Conservation (phyloP, 2,329 filamentous ascomycete genomes). For the Sporothrix dimorphospora region DNA sequence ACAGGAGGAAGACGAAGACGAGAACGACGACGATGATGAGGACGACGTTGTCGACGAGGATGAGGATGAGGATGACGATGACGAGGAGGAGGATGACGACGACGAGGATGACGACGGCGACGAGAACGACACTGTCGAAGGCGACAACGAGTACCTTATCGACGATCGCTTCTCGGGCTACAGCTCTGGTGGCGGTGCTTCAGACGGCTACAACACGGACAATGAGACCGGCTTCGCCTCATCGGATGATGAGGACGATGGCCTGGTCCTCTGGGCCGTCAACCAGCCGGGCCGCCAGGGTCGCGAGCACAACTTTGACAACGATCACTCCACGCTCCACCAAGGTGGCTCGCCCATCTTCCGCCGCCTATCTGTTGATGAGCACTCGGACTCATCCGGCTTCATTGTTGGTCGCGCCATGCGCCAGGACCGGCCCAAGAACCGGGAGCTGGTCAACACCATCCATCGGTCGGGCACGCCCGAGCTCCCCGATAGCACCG, state of each 20-base stretch:
- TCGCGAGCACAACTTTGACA: constrained; percentile 29
- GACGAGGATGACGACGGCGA: constrained; percentile 51
- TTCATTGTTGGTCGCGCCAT: constrained; percentile 53
- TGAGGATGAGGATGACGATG: constrained; percentile 56
- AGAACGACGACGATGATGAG: constrained; percentile 50
- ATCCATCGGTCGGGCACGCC: constrained; percentile 71
- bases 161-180: constrained; percentile 56
- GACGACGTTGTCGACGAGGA: constrained; percentile 56
- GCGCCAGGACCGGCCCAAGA: constrained; percentile 42
- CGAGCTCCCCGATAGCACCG: constrained; percentile 92
- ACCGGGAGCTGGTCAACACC: constrained; percentile 43
- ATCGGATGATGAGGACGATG: constrained; percentile 72
- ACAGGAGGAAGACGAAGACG: constrained; percentile 69
- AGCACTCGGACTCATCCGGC: constrained; percentile 64
- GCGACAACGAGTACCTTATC: constrained; percentile 56
- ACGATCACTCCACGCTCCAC: constrained; percentile 45
- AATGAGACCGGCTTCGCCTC: constrained; percentile 70
- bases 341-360: constrained; percentile 43
- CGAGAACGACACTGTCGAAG: constrained; percentile 55
- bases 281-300: constrained; percentile 39
- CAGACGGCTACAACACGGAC: constrained; percentile 74
- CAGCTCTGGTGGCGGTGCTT: constrained; percentile 58
- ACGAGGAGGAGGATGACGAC: constrained; percentile 56
- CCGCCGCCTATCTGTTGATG: constrained; percentile 39
- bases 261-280: constrained; percentile 62